A percentile compares a stretch with the other conserved stretches of the same genome.
Evolutionary conservation across 176 grass and related monocot species (phyloP).

Genomic region (Lolium perenne): DNA sequence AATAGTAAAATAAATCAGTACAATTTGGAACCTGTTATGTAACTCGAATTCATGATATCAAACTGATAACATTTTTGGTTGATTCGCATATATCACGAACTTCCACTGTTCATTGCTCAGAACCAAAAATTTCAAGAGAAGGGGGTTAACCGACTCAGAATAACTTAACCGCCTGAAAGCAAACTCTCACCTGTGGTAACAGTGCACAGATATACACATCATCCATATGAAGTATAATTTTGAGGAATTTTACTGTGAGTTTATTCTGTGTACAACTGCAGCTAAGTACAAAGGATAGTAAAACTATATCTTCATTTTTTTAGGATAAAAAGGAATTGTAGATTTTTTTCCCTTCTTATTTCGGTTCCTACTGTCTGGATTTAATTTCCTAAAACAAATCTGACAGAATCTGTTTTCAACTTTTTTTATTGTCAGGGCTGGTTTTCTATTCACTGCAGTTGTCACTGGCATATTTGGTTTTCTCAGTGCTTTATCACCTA

Average conservation of each 20-base stretch:
- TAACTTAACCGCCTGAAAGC: neutral
- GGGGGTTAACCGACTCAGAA: neutral
- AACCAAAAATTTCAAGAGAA: neutral
- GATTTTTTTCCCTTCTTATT: neutral
- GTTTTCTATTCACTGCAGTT: conserved; percentile 72
- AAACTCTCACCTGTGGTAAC: neutral
- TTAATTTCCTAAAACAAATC: neutral
- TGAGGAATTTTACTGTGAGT: neutral
- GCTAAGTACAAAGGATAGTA: neutral
- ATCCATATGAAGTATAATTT: conserved; percentile 1
- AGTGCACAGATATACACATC: neutral
- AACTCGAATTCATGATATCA: too few relatives aligned
- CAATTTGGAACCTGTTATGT: too few relatives aligned
- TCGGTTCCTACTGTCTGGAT: neutral
- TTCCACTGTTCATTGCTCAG: neutral
- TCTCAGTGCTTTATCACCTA: conserved; percentile 72
- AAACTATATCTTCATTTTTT: neutral
- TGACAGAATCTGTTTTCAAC: neutral
- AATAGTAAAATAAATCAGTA: too few relatives aligned
- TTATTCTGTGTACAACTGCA: neutral
- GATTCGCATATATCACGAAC: neutral
- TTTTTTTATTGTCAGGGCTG: conserved; percentile 33
- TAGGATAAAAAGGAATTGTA: neutral
- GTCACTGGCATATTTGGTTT: conserved; percentile 64
- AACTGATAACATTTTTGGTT: neutral